Evolutionary conservation across 805 yeast species (phyloP), one percentile per base, ranked within the genome.

Genomic region (Komagataella pseudopastoris): DNA sequence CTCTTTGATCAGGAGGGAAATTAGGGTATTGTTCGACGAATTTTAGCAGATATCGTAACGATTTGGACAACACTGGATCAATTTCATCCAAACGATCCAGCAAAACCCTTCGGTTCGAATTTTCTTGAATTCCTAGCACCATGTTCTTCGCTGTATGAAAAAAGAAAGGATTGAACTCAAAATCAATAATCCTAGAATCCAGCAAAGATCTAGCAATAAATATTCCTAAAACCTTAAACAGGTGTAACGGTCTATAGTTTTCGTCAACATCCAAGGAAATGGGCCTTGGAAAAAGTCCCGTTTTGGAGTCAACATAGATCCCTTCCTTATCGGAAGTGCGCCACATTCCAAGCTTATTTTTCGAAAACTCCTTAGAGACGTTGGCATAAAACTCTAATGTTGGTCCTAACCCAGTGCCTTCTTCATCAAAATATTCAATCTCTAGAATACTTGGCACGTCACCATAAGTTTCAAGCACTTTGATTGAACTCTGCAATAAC

Each of bases 391-490:
- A 91, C 65, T 91, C 99, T 56, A 90, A 71, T 0, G 99, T 91
- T 3, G 99, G 99, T 0, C 99, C 99, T 47, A 89, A 68, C 0
- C 99, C 99, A 0, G 96, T 83, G n/a, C 98, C 99, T 6, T 76
- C 96, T 63, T 91, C 99, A 56, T 84, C 89, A 55, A 75, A 80
- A 59, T 85, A 91, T 62, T 90, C 96, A 52, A 93, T 81, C 59
- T 91, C 98, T 20, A 91, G 67, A 4, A 86, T 71, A 24, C 88
- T 84, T 1, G 96, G 89, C n/a, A 83, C 75, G 0, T 85, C 68
- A 0, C 93, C 95, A 62, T 88, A 84, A 49, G 78, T 69, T 47
- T 80, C 83, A 64, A 93, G 69, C 1, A 90, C 85, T 59, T 87
- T 87, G 50, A 85, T 65, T 0, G 96, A 95, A 53, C 93, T 83